Base-by-base conservation (phyloP, 768 basidiomycete species). In the Crucibulum laeve region DNA sequence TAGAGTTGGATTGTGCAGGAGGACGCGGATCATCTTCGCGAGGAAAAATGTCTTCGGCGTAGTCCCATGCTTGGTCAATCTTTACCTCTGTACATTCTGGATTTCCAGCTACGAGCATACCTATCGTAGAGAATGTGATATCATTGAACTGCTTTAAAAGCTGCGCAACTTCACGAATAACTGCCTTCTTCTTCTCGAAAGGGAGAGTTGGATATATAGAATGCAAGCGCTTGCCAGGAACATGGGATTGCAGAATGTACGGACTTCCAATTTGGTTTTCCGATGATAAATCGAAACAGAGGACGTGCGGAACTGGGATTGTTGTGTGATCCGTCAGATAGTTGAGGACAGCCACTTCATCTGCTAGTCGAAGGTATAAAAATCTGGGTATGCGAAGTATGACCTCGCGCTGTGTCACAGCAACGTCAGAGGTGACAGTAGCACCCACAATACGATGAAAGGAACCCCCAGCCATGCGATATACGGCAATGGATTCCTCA, bases 41-140 rank as follows among this genome's bases (percentile, higher is more conserved):
- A 14, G 35, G 35, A 18, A 36, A 36, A 13, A 36, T 36, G 17
- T 36, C 35, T 18, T 36, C 35, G 8, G 35, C 35, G 17, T 13
- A 36, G 17, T 36, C 35, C 35, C 35, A 36, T 36, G 35, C 35
- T 36, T 36, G 35, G 17, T 36, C 35, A 36, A 36, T 18, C 18
- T 36, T 36, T 18, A 36, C 18, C 19, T 36, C 17, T 18, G 35
- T 14, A 10, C 13, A 8, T 13, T 36, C 35, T 36, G 35, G 17
- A 14, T 13, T 8, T 10, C 19, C 18, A 17, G 35, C 35, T 18
- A 36, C 35, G 11, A 36, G 35, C 35, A 36, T 36, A 13, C 35
- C 35, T 8, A 36, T 36, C 8, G 18, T 18, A 8, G 35, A 17
- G 17, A 36, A 36, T 8, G 11, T 18, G 18, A 36, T 18, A 8